Conservation (phyloP, 2,329 filamentous ascomycete genomes). For the Talaromyces sp. region DNA sequence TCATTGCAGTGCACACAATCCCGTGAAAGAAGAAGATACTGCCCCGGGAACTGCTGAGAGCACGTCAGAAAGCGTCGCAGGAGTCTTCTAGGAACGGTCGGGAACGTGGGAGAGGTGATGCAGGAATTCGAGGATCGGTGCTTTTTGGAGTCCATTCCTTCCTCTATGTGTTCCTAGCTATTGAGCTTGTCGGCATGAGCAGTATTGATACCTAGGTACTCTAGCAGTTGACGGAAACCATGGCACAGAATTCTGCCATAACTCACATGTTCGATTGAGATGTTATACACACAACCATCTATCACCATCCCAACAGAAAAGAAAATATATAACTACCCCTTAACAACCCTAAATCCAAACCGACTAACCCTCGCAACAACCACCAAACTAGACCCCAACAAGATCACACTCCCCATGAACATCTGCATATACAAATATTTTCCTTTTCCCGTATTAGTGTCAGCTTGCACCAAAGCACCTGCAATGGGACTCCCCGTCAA, state of each 20-base stretch:
- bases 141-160: background rate
- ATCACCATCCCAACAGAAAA: no score
- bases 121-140: background rate
- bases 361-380: slow-evolving; percentile 37
- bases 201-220: no score
- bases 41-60: background rate
- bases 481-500: slow-evolving; percentile 53
- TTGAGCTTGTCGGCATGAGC: background rate
- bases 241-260: no score
- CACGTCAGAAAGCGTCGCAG: background rate
- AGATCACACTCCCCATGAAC: slow-evolving; percentile 44
- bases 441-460: slow-evolving; percentile 28
- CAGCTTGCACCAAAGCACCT: slow-evolving; percentile 47
- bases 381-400: slow-evolving; percentile 42
- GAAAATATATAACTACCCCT: slow-evolving; percentile 22
- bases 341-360: slow-evolving; percentile 31
- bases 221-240: no score
- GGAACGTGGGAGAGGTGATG: background rate
- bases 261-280: no score
- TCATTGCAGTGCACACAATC: no score
- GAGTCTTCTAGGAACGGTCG: background rate
- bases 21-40: background rate
- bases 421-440: slow-evolving; percentile 49
- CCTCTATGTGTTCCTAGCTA: background rate
- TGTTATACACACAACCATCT: no score